phyloP scores from a whole-genome alignment of 805 yeast species.

The Peterozyma toletana region DNA sequence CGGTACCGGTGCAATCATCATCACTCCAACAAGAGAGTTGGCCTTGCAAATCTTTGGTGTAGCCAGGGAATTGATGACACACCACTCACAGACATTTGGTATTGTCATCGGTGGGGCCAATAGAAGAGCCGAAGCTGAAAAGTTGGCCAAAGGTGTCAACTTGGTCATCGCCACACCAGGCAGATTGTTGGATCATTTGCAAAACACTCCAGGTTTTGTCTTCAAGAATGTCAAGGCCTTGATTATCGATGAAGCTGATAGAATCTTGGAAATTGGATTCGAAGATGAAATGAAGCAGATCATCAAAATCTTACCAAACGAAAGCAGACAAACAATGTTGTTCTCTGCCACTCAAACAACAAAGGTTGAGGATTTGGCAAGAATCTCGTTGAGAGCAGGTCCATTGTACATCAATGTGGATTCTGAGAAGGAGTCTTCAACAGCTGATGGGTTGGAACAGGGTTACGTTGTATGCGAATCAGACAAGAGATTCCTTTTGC shows the following conservation, averaged over 20 bases:
- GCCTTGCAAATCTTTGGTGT: conserved; percentile 98
- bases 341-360: conserved; percentile 99
- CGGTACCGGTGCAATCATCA: conserved; percentile 95
- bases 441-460: conserved; percentile 96
- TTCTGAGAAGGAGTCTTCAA: conserved; percentile 72
- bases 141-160: conserved; percentile 89
- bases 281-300: conserved; percentile 99
- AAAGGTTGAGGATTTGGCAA: conserved; percentile 95
- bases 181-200: conserved; percentile 90
- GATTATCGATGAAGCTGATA: conserved; percentile 96
- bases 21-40: conserved; percentile 95
- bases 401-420: conserved; percentile 93
- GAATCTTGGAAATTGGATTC: conserved; percentile 95
- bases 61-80: conserved; percentile 86
- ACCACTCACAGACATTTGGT: conserved; percentile 90
- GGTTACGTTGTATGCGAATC: conserved; percentile 98
- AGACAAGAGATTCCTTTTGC: conserved; percentile 82
- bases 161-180: conserved; percentile 96
- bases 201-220: conserved; percentile 88
- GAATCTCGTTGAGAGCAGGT: conserved; percentile 91
- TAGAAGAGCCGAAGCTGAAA: conserved; percentile 95
- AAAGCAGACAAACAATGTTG: conserved; percentile 91
- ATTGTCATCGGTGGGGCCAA: conserved; percentile 98
- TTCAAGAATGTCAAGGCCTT: conserved; percentile 92
- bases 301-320: conserved; percentile 85